A percentile compares a stretch with the other conserved stretches of the same genome.
phyloP scores from a whole-genome alignment of 495 filamentous ascomycete genomes.

The Xylaria palmicola region DNA sequence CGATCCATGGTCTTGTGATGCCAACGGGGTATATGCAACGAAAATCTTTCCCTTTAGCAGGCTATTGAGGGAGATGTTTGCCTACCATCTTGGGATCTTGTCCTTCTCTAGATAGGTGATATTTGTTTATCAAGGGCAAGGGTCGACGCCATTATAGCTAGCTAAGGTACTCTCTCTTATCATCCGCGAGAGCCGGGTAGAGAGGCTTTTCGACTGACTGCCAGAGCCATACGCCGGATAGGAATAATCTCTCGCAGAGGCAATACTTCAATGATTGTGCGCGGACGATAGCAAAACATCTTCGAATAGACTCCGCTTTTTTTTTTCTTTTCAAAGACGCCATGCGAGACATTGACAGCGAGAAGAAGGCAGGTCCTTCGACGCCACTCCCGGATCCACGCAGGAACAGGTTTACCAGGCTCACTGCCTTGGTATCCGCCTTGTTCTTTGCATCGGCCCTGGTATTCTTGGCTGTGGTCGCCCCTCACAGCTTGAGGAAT shows the following conservation, averaged over 20 bases:
- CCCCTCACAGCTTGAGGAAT: not conserved
- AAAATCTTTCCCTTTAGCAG: no score
- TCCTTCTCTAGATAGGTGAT: not conserved
- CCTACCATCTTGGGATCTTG: not conserved
- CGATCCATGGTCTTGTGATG: no score
- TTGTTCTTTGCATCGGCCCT: not conserved
- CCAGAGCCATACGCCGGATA: not conserved
- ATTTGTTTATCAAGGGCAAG: not conserved
- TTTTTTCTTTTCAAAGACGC: not conserved
- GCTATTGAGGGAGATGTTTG: not conserved
- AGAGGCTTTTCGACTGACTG: not conserved
- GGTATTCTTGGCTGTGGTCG: not conserved
- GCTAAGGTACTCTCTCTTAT: no score
- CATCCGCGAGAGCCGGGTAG: not conserved
- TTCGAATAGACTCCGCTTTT: not conserved
- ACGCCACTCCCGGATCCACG: not conserved
- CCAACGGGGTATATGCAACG: no score
- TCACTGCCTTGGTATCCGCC: not conserved
- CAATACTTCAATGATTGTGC: not conserved
- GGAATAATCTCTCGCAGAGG: not conserved
- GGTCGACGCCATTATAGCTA: not conserved
- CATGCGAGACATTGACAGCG: constrained; percentile 7
- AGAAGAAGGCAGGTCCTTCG: constrained; percentile 13
- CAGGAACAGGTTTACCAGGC: not conserved
- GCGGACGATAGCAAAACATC: not conserved